Evolutionary conservation across 2,329 filamentous ascomycete genomes (phyloP).

Genomic region (Trichoderma guizhouense): DNA sequence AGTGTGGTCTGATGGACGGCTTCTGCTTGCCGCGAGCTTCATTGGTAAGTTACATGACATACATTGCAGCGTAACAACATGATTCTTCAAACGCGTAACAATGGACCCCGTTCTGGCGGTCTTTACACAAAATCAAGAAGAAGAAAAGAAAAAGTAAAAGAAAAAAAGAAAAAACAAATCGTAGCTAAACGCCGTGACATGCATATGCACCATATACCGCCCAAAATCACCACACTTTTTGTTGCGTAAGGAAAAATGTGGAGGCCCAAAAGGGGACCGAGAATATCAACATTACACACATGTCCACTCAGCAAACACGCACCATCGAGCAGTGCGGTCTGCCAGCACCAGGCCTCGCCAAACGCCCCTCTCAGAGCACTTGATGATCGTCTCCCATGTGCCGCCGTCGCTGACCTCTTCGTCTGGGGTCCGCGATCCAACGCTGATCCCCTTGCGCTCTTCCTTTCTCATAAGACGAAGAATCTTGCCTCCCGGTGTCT

Average conservation of each 20-base stretch:
- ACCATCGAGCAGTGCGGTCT: slow-evolving; percentile 81
- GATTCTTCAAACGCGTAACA: slow-evolving; percentile 13
- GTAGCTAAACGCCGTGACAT: slow-evolving; percentile 19
- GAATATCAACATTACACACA: slow-evolving; percentile 41
- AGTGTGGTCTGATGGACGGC: slow-evolving; percentile 1
- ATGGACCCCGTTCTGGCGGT: background rate
- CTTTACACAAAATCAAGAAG: slow-evolving; percentile 8
- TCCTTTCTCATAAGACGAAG: slow-evolving; percentile 80
- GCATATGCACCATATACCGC: slow-evolving; percentile 20
- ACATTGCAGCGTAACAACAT: slow-evolving; percentile 14
- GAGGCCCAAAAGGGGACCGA: background rate
- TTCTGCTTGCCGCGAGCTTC: background rate
- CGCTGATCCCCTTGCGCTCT: slow-evolving; percentile 56
- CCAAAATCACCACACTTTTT: slow-evolving; percentile 11
- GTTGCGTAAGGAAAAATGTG: background rate
- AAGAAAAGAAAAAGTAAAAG: background rate
- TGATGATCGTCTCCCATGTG: slow-evolving; percentile 87
- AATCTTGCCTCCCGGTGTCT: slow-evolving; percentile 92
- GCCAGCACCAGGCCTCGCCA: slow-evolving; percentile 82
- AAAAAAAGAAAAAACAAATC: background rate
- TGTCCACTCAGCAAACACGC: slow-evolving; percentile 87
- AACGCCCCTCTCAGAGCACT: slow-evolving; percentile 75
- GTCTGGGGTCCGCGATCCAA: slow-evolving; percentile 41
- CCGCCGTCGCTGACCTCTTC: slow-evolving; percentile 67
- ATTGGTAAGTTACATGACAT: slow-evolving; percentile 10